These are phyloP conservation scores for Globisporangium iwayamae DNA, from an alignment of 352 stramenopile genomes.

Conservation along the genomic window DNA sequence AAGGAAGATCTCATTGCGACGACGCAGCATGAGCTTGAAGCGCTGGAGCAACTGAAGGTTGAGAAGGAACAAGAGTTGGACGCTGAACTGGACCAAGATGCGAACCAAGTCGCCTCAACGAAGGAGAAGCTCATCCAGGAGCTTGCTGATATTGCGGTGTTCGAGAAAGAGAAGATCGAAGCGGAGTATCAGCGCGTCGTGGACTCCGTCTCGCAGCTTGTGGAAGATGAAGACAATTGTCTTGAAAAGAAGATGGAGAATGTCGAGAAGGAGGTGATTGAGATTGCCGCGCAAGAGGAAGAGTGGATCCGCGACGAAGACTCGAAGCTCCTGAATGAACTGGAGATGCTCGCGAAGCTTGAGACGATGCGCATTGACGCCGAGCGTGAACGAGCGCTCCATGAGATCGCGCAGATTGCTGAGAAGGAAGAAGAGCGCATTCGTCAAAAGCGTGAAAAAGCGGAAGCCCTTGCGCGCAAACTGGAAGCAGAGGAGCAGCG, in stretches of 20 bases:
- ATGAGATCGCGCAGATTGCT: background rate
- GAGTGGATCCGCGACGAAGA: constrained; percentile 13
- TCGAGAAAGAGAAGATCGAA: constrained; percentile 12
- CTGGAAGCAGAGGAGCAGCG: constrained; percentile 19
- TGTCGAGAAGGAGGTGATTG: constrained; percentile 2
- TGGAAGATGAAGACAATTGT: background rate
- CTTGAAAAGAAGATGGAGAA: background rate
- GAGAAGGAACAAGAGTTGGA: constrained; percentile 8
- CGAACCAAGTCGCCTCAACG: constrained; percentile 5
- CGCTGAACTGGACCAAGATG: constrained; percentile 13
- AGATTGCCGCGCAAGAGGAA: background rate
- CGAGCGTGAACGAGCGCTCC: constrained; percentile 6
- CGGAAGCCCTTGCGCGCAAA: constrained; percentile 17
- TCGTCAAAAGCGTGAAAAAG: constrained; percentile 8
- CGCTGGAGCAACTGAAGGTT: constrained; percentile 13
- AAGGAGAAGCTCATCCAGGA: constrained; percentile 15
- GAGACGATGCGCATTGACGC: constrained; percentile 4
- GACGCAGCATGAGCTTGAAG: constrained; percentile 16
- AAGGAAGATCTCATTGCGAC: constrained; percentile 13
- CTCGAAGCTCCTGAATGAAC: constrained; percentile 13
- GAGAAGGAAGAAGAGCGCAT: constrained; percentile 5
- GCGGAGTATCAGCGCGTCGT: background rate
- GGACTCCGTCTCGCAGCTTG: constrained; percentile 9
- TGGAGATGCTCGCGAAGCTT: constrained; percentile 11
- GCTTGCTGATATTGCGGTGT: background rate